phyloP scores from a whole-genome alignment of 2,329 filamentous ascomycete species.

The Polytolypa hystricis region DNA sequence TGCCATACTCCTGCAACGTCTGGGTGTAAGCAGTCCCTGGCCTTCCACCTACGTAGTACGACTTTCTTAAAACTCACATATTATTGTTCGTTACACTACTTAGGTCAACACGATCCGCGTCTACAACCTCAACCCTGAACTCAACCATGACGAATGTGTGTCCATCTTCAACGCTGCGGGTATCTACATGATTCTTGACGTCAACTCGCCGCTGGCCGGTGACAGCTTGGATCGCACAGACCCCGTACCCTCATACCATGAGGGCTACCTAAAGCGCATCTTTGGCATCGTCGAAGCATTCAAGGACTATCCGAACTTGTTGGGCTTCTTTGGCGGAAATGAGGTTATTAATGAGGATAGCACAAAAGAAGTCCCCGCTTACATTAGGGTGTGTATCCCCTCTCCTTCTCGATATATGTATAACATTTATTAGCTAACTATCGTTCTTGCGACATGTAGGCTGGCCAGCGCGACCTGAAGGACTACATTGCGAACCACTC shows the following conservation, averaged over 20 bases:
- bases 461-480: constrained; percentile 57
- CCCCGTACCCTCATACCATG: constrained; percentile 45
- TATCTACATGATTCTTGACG: constrained; percentile 56
- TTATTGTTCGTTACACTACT: constrained; percentile 6
- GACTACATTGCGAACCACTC: constrained; percentile 53
- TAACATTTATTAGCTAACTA: constrained; percentile 2
- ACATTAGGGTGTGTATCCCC: constrained; percentile 39
- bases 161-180: constrained; percentile 56
- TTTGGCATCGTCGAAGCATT: constrained; percentile 56
- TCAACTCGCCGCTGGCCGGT: constrained; percentile 49
- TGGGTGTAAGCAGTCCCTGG: constrained; percentile 37
- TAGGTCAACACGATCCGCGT: constrained; percentile 53
- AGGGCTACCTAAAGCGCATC: constrained; percentile 45
- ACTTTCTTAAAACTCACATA: too few species aligned
- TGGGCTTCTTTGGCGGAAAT: constrained; percentile 58
- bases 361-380: constrained; percentile 42
- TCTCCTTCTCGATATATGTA: not conserved
- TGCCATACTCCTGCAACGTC: constrained; percentile 51
- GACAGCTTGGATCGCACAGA: constrained; percentile 46
- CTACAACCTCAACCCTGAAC: constrained; percentile 50
- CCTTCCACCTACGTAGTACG: not conserved
- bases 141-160: constrained; percentile 51
- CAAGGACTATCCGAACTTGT: constrained; percentile 53
- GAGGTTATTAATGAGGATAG: constrained; percentile 56
- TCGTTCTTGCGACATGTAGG: constrained; percentile 29